A percentile compares a stretch with the other conserved stretches of the same genome.
These are phyloP conservation scores for Lotus japonicus DNA, from an alignment of 306 rosid genomes.

Conservation along the genomic window DNA sequence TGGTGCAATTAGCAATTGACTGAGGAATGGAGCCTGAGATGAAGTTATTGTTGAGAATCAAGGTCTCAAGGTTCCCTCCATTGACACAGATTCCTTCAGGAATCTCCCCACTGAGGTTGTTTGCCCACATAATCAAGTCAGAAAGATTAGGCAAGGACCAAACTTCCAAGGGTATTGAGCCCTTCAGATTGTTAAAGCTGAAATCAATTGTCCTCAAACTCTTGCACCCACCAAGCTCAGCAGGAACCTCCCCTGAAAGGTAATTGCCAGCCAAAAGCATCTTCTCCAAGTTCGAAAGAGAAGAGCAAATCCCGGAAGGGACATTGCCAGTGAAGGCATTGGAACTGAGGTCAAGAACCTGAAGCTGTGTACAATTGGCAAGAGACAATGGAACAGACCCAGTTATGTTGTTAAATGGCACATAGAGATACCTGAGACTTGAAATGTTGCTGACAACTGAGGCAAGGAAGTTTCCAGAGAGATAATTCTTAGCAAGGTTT, in stretches of 20 bases:
- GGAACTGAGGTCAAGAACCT: slow-evolving; percentile 57
- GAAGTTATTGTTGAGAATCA: slow-evolving; percentile 57
- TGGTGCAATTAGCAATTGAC: slow-evolving; percentile 56
- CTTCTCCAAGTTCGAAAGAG: slow-evolving; percentile 37
- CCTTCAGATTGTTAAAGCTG: slow-evolving; percentile 61
- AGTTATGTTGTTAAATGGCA: slow-evolving; percentile 58
- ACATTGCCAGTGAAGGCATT: slow-evolving; percentile 44
- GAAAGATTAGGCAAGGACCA: slow-evolving; percentile 59
- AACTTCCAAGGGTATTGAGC: slow-evolving; percentile 49
- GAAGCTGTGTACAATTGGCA: slow-evolving; percentile 40
- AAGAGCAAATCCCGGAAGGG: slow-evolving; percentile 44
- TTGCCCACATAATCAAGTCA: slow-evolving; percentile 77
- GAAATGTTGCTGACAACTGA: slow-evolving; percentile 38
- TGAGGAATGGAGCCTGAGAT: slow-evolving; percentile 54
- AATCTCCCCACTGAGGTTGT: slow-evolving; percentile 49
- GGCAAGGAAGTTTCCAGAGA: slow-evolving; percentile 43
- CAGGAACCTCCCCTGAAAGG: slow-evolving; percentile 46
- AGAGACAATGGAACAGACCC: slow-evolving; percentile 53
- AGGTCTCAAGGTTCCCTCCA: slow-evolving; percentile 51
- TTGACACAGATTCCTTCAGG: slow-evolving; percentile 51
- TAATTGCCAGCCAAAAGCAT: slow-evolving; percentile 46
- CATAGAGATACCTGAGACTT: slow-evolving; percentile 37
- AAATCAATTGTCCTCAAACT: slow-evolving; percentile 48
- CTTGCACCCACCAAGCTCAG: slow-evolving; percentile 50
- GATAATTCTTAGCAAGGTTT: slow-evolving; percentile 47